Evolutionary conservation across 768 basidiomycete species (phyloP).

Genomic region (Podaxis sp.): DNA sequence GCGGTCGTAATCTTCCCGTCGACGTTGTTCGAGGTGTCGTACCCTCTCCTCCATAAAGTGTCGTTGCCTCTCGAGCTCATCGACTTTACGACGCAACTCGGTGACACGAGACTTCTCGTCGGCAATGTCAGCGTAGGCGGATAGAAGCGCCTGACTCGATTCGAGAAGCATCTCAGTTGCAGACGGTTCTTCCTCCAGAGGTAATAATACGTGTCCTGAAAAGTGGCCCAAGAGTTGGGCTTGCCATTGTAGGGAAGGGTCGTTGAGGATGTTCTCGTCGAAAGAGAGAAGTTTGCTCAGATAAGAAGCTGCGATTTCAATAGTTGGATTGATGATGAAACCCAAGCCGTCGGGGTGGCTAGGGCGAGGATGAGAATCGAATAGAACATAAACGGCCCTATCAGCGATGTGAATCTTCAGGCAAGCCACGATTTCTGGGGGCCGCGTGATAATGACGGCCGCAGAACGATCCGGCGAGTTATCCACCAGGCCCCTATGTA

Average conservation of each 20-base stretch:
- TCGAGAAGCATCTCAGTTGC: conserved; percentile 11
- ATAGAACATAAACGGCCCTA: conserved; percentile 51
- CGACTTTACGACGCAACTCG: conserved; percentile 6
- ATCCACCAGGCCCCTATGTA: conserved; percentile 26
- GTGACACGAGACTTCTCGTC: background rate
- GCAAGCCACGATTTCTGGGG: conserved; percentile 66
- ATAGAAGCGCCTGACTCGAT: conserved; percentile 11
- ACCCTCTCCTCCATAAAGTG: conserved; percentile 9
- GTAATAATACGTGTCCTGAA: conserved; percentile 55
- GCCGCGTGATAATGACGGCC: conserved; percentile 61
- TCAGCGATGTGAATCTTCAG: conserved; percentile 32
- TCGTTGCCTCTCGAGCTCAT: conserved; percentile 8
- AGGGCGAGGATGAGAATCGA: conserved; percentile 67
- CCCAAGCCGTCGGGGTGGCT: conserved; percentile 60
- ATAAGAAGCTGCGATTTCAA: conserved; percentile 40
- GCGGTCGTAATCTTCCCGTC: conserved; percentile 10
- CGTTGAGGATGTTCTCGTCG: conserved; percentile 42
- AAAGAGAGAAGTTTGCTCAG: conserved; percentile 47
- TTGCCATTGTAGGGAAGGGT: conserved; percentile 56
- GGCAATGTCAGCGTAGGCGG: conserved; percentile 12
- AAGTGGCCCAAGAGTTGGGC: conserved; percentile 60
- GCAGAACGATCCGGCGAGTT: conserved; percentile 22
- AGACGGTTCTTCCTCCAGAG: conserved; percentile 18
- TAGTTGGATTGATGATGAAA: conserved; percentile 48
- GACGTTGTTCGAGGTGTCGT: conserved; percentile 1